phyloP scores from a whole-genome alignment of 352 stramenopile species.

The Lagenidium sp. region DNA sequence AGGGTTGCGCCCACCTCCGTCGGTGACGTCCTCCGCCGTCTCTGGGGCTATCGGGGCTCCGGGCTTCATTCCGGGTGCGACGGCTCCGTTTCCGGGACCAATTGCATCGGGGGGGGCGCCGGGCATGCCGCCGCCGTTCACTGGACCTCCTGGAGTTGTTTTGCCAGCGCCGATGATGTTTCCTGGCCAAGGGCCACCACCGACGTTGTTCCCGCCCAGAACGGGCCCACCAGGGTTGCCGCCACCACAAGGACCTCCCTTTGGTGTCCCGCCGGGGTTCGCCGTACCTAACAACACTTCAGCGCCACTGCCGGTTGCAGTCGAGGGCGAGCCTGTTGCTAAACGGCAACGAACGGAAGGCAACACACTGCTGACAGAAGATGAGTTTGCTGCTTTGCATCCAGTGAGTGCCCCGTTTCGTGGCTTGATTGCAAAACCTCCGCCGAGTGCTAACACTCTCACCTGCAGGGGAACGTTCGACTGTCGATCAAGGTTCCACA shows the following conservation, averaged over 20 bases:
- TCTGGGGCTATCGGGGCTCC: too few species aligned
- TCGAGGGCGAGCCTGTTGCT: conserved; percentile 36
- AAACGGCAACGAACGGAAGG: conserved; percentile 69
- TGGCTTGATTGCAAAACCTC: too few species aligned
- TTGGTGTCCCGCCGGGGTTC: conserved; percentile 3
- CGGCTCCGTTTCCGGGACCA: conserved; percentile 16
- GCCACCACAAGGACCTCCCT: conserved; percentile 15
- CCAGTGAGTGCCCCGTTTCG: too few species aligned
- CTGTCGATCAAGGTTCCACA: conserved; percentile 77
- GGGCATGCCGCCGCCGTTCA: not conserved
- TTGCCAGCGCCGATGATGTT: not conserved
- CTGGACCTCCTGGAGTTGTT: conserved; percentile 7
- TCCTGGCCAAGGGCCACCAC: conserved; percentile 7
- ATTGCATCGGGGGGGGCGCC: too few species aligned
- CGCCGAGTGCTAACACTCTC: too few species aligned
- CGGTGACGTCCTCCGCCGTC: too few species aligned
- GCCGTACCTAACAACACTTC: too few species aligned
- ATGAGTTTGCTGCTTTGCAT: conserved; percentile 68
- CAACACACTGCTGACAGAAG: conserved; percentile 55
- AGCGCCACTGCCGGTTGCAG: too few species aligned
- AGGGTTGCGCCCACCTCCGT: too few species aligned
- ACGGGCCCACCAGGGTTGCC: conserved; percentile 6
- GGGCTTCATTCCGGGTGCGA: conserved; percentile 4
- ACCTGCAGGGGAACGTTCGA: conserved; percentile 53
- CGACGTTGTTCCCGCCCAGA: too few species aligned